phyloP scores from a whole-genome alignment of 805 yeast genomes.

The Ogataea wickerhamii region DNA sequence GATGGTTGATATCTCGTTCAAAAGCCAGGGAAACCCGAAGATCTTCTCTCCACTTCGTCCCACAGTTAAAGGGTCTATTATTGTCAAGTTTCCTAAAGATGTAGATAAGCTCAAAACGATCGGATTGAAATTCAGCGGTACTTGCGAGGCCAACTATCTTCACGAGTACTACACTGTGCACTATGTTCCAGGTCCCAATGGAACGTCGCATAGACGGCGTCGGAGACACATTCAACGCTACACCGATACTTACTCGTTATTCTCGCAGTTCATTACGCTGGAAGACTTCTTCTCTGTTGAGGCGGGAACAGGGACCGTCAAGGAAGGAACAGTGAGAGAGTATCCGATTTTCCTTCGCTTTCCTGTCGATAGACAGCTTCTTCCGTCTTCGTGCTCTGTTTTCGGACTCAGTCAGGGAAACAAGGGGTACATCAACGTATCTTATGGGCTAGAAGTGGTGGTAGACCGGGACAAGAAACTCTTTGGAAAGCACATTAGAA shows the following conservation, averaged over 20 bases:
- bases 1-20: slow-evolving; percentile 10
- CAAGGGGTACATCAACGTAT: slow-evolving; percentile 1
- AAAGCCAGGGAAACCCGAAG: slow-evolving; percentile 7
- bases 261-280: slow-evolving; percentile 1
- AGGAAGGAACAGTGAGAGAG: neutral
- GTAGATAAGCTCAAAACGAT: slow-evolving; percentile 3
- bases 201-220: neutral
- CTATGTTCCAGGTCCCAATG: neutral
- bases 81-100: slow-evolving; percentile 1
- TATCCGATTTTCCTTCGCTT: slow-evolving; percentile 7
- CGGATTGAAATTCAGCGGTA: neutral
- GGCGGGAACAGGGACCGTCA: neutral
- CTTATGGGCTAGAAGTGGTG: slow-evolving; percentile 1
- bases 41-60: slow-evolving; percentile 6
- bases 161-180: neutral
- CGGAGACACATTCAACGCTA: neutral
- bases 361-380: slow-evolving; percentile 4
- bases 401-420: neutral
- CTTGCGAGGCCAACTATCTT: neutral
- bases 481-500: neutral
- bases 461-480: slow-evolving; percentile 1
- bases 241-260: neutral
- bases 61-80: neutral
- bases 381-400: slow-evolving; percentile 7
- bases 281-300: neutral